Evolutionary conservation across 139 green algal species (phyloP).

Genomic region (Closterium sp.): DNA sequence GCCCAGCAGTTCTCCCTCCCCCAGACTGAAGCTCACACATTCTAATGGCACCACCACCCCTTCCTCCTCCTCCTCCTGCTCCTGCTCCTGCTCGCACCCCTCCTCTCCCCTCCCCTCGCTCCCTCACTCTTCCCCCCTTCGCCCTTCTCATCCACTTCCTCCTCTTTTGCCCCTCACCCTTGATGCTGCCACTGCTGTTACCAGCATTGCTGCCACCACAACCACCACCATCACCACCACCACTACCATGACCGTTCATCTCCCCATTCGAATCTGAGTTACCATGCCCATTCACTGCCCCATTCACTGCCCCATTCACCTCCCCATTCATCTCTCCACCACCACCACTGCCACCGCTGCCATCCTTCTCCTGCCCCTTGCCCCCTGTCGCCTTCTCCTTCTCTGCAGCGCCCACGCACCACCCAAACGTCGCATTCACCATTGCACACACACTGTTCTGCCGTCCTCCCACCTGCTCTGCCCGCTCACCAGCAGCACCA

Average conservation of each 20-base stretch:
- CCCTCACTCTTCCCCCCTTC: background rate
- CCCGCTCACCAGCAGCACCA: background rate
- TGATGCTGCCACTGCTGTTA: background rate
- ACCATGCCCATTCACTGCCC: background rate
- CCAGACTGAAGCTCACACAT: background rate
- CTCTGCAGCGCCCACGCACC: background rate
- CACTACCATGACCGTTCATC: background rate
- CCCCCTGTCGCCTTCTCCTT: background rate
- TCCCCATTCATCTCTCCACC: background rate
- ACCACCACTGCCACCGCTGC: background rate
- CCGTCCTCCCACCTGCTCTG: background rate
- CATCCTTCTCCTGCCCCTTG: background rate
- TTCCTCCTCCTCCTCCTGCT: slow-evolving; percentile 1
- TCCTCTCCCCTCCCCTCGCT: background rate
- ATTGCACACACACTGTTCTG: background rate
- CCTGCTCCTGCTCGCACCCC: background rate
- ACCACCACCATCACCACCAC: background rate
- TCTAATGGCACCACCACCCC: background rate
- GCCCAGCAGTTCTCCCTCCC: slow-evolving; percentile 26
- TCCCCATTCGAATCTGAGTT: background rate
- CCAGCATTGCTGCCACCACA: no score
- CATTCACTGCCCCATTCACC: background rate
- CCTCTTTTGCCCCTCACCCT: background rate
- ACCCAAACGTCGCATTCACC: background rate
- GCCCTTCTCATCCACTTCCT: background rate